Evolutionary conservation across 495 filamentous ascomycete genomes (phyloP).

Genomic region (Daldinia concentrica): DNA sequence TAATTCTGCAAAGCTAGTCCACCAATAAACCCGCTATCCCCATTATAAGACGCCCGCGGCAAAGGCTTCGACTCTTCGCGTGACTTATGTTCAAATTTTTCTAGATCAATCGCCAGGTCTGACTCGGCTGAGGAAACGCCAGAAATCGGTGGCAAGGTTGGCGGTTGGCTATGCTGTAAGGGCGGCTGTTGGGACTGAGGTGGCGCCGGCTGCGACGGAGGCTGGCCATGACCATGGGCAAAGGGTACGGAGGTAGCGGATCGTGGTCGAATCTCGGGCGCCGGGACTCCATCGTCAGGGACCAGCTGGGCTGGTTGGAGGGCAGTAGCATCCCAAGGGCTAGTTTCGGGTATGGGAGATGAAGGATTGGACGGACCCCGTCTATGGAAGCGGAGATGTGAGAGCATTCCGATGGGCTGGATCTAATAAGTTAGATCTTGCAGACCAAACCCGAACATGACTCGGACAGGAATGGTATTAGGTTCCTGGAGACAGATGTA

Average conservation of each 20-base stretch:
- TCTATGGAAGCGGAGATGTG: slow-evolving; percentile 64
- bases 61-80: slow-evolving; percentile 45
- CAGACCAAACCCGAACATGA: slow-evolving; percentile 38
- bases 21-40: slow-evolving; percentile 51
- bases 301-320: slow-evolving; percentile 51
- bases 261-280: slow-evolving; percentile 52
- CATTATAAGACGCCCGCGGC: slow-evolving; percentile 42
- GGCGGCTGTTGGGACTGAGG: slow-evolving; percentile 22
- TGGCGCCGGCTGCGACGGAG: slow-evolving; percentile 25
- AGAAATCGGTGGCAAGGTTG: slow-evolving; percentile 57
- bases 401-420: slow-evolving; percentile 56
- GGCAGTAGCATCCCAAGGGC: slow-evolving; percentile 49
- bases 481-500: slow-evolving; percentile 13
- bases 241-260: slow-evolving; percentile 49
- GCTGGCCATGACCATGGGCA: slow-evolving; percentile 39
- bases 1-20: slow-evolving; percentile 54
- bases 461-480: slow-evolving; percentile 22
- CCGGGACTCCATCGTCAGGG: slow-evolving; percentile 51
- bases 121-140: slow-evolving; percentile 55
- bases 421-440: slow-evolving; percentile 44
- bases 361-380: slow-evolving; percentile 63
- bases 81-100: slow-evolving; percentile 32
- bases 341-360: slow-evolving; percentile 57
- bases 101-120: slow-evolving; percentile 33
- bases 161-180: slow-evolving; percentile 43